Base-by-base conservation (phyloP, 2,329 filamentous ascomycete genomes). In the Venturia asperata region DNA sequence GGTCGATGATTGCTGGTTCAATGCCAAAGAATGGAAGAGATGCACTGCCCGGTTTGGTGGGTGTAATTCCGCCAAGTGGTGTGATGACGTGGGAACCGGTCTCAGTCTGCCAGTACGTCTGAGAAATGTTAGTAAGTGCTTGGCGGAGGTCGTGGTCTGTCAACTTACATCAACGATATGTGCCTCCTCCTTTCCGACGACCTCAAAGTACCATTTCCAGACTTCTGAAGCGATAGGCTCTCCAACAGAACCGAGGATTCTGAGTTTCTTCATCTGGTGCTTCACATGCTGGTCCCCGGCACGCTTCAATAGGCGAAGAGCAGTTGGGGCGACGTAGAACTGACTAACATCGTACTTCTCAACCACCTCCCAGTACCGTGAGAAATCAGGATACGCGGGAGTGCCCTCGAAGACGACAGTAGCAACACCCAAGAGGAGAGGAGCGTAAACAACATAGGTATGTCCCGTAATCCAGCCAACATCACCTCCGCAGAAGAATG, bases 21-120 rank as follows among this genome's bases (percentile, higher is more conserved):
- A 99, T 94, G 71, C 94, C 94, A 75, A 99, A 99, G 85, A 97
- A 99, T 49, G 94, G 94, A 45, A 97, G 83, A 13, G 94, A 97
- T 10, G 94, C 94, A 74, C 90, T 95, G 64, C 94, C 94, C 24
- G 94, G 94, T 81, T 99, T 99, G 30, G 94, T 97, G 30, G 94
- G 92, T 0, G 93, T 97, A 43, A 97, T 85, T 74, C 94, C 94
- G 62, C 89, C 92, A 66, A 99, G 82, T 21, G 94, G 94, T 5
- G 92, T 91, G 75, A 99, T 97, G 72, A 96, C 92, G 78, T 99
- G 87, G 68, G 91, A 97, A 65, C 94, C 94, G 1, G 94, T 99
- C 82, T 99, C 94, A 64, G 94, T 99, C 85, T 99, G 94, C 94
- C 94, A 99, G 84, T 99, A 99, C 64, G 94, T 99, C 91, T 96